These are phyloP conservation scores for Nepenthes alata DNA, from an alignment of 179 eudicot genomes.

Conservation along the genomic window DNA sequence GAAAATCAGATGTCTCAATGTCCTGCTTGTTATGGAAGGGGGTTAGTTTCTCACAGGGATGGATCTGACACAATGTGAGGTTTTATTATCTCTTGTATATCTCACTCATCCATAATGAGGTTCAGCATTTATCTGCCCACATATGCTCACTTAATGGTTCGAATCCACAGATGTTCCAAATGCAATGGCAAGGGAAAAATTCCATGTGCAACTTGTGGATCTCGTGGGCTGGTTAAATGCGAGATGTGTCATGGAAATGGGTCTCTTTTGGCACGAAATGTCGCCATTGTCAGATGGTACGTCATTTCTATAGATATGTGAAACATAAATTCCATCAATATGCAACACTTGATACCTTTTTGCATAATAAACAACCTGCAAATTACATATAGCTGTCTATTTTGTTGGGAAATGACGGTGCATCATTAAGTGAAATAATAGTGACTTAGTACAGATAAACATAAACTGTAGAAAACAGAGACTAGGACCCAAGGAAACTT, in stretches of 20 bases:
- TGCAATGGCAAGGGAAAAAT: constrained; percentile 78
- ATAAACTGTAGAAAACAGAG: no score
- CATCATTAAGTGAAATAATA: no score
- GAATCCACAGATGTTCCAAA: constrained; percentile 50
- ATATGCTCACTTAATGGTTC: not conserved
- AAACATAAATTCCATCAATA: no score
- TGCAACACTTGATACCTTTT: no score
- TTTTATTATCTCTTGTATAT: not conserved
- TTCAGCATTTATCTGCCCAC: not conserved
- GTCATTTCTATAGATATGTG: constrained; percentile 6
- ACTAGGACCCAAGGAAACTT: no score
- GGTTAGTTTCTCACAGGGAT: constrained; percentile 82
- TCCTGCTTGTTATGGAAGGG: constrained; percentile 73
- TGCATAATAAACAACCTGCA: not conserved
- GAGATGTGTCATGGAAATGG: constrained; percentile 62
- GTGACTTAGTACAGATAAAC: no score
- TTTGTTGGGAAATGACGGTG: no score
- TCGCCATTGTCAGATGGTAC: constrained; percentile 76
- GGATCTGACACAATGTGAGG: constrained; percentile 91
- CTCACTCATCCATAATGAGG: not conserved
- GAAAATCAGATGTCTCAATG: constrained; percentile 65
- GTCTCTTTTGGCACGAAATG: constrained; percentile 51
- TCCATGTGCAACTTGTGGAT: constrained; percentile 74
- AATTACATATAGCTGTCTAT: no score
- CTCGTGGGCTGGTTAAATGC: constrained; percentile 79